Evolutionary conservation across 2,329 filamentous ascomycete species (phyloP).

Genomic region (Eurotiales sp.): DNA sequence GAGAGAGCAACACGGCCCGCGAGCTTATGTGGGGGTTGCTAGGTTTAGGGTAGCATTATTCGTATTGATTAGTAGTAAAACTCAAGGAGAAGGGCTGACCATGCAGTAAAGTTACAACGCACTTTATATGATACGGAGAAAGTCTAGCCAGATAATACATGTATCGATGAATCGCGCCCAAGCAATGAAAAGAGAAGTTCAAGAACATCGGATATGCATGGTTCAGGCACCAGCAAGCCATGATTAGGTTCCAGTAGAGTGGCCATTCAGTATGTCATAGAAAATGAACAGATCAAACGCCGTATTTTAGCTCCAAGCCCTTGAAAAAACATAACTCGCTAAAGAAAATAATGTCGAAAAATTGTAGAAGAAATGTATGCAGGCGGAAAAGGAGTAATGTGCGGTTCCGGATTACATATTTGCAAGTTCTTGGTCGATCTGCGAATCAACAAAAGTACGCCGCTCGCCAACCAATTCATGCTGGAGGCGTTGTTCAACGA

Average conservation of each 20-base stretch:
- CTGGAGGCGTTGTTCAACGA: constrained; percentile 91
- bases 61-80: too few relatives aligned
- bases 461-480: constrained; percentile 83
- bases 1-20: background rate
- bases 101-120: background rate
- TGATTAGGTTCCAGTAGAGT: constrained; percentile 11
- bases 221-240: constrained; percentile 11
- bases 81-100: too few relatives aligned
- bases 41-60: too few relatives aligned
- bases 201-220: background rate
- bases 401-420: constrained; percentile 64
- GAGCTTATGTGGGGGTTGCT: background rate
- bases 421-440: constrained; percentile 89
- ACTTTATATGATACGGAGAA: background rate
- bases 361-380: background rate
- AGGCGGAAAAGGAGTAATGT: background rate
- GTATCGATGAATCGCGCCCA: constrained; percentile 8
- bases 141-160: constrained; percentile 10
- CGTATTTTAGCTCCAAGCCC: constrained; percentile 10
- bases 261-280: constrained; percentile 5
- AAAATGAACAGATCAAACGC: constrained; percentile 8
- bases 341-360: constrained; percentile 4
- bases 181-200: background rate
- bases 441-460: constrained; percentile 81
- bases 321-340: constrained; percentile 4